Conservation (phyloP, 306 rosid species). For the Arachis stenosperma region DNA sequence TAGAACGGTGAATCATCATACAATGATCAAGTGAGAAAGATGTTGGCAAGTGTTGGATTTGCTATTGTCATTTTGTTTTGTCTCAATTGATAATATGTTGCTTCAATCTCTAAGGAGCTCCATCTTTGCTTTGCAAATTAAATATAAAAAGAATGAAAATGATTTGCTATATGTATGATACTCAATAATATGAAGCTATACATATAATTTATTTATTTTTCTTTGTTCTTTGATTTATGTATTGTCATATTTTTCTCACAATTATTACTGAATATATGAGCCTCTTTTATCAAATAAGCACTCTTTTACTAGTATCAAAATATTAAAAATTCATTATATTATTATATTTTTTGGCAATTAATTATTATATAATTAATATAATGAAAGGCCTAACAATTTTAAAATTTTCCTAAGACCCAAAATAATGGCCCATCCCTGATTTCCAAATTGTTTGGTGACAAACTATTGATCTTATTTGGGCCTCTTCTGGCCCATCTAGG, state of each 20-base stretch:
- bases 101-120: slow-evolving; percentile 12
- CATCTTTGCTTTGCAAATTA: slow-evolving; percentile 34
- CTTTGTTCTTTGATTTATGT: slow-evolving; percentile 8
- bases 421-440: no score
- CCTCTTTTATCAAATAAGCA: not conserved
- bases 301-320: no score
- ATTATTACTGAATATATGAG: slow-evolving; percentile 3
- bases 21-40: slow-evolving; percentile 49
- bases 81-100: slow-evolving; percentile 44
- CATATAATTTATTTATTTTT: slow-evolving; percentile 1
- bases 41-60: slow-evolving; percentile 48
- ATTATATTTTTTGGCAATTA: no score
- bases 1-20: slow-evolving; percentile 67
- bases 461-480: no score
- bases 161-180: slow-evolving; percentile 35
- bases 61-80: slow-evolving; percentile 61
- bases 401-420: no score
- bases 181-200: slow-evolving; percentile 33
- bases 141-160: not conserved
- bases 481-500: no score
- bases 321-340: no score
- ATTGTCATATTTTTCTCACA: slow-evolving; percentile 1
- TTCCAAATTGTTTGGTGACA: no score
- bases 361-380: no score
- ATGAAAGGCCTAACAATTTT: no score